phyloP scores from a whole-genome alignment of 2,329 filamentous ascomycete species.

The Macrophomina phaseolina region DNA sequence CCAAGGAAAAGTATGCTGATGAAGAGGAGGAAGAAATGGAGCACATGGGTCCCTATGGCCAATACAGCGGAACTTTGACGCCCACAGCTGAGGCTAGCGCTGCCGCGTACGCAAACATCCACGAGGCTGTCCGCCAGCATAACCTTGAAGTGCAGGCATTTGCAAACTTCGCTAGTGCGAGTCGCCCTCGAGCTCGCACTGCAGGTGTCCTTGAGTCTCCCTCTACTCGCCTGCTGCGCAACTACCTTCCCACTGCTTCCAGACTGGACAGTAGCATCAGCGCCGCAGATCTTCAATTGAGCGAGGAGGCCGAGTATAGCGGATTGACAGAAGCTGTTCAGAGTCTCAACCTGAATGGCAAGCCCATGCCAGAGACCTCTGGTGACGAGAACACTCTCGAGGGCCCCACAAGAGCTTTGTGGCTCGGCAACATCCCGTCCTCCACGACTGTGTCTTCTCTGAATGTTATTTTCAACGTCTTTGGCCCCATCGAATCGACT shows the following conservation, averaged over 20 bases:
- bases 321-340: conserved; percentile 83
- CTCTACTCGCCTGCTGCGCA: conserved; percentile 66
- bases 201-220: conserved; percentile 88
- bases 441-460: conserved; percentile 96
- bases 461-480: conserved; percentile 93
- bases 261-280: conserved; percentile 78
- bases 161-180: conserved; percentile 77
- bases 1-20: conserved; percentile 95
- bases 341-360: conserved; percentile 75
- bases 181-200: conserved; percentile 85
- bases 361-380: conserved; percentile 63
- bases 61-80: conserved; percentile 65
- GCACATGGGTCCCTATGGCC: conserved; percentile 50
- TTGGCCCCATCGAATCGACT: conserved; percentile 87
- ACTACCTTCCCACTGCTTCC: conserved; percentile 77
- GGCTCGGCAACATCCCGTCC: conserved; percentile 96
- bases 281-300: conserved; percentile 74
- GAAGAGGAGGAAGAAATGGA: conserved; percentile 78
- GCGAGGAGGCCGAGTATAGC: conserved; percentile 79
- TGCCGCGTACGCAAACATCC: conserved; percentile 64
- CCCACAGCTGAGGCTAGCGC: conserved; percentile 59
- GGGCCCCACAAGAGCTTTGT: conserved; percentile 88
- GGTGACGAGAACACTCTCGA: conserved; percentile 81
- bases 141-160: conserved; percentile 94
- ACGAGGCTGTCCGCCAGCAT: conserved; percentile 82